phyloP scores from a whole-genome alignment of 768 basidiomycete genomes.

The Lepiota subincarnata region DNA sequence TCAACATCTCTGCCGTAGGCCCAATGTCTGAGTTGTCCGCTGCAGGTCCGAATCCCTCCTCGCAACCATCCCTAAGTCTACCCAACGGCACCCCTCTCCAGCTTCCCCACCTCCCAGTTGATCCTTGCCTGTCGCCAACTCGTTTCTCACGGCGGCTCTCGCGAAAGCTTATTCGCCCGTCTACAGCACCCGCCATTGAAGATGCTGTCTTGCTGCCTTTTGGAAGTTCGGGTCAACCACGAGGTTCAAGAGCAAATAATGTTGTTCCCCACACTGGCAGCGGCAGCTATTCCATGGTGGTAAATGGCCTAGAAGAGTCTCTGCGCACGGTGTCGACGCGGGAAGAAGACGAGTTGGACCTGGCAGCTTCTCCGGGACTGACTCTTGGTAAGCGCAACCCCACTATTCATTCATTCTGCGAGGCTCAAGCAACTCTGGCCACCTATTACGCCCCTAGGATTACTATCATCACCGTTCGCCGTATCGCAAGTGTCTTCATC shows the following conservation, averaged over 20 bases:
- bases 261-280: background rate
- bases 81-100: background rate
- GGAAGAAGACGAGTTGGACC: background rate
- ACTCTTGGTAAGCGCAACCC: constrained; percentile 2
- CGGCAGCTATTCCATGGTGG: background rate
- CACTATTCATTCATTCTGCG: background rate
- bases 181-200: constrained; percentile 40
- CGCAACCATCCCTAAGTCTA: constrained; percentile 1
- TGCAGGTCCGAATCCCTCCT: background rate
- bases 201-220: constrained; percentile 40
- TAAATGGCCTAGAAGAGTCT: background rate
- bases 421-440: background rate
- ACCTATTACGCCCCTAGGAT: background rate
- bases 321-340: background rate
- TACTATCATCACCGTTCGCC: constrained; percentile 5
- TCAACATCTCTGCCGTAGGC: background rate
- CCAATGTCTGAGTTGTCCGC: background rate
- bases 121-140: constrained; percentile 10
- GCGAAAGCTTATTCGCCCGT: constrained; percentile 28
- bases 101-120: background rate
- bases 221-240: constrained; percentile 17
- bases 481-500: constrained; percentile 8
- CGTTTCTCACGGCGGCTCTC: constrained; percentile 9
- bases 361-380: background rate
- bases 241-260: background rate